Conservation (phyloP, 176 grass and related monocot genomes). For the Triticum turgidum region DNA sequence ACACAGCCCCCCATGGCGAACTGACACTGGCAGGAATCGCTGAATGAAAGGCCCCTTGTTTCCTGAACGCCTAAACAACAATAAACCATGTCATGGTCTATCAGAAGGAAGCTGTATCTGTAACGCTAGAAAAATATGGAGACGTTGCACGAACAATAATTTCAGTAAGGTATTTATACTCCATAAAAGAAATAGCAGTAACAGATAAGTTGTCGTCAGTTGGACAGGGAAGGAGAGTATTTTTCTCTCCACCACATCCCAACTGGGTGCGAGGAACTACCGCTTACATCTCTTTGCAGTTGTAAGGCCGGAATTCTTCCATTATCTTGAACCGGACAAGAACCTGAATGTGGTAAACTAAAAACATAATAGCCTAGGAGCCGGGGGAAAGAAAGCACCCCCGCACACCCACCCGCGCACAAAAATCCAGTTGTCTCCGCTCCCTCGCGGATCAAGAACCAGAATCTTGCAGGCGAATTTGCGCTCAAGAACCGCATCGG, state of each 20-base stretch:
- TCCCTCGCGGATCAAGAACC: background rate
- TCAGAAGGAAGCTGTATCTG: background rate
- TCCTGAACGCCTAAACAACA: background rate
- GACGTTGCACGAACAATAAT: background rate
- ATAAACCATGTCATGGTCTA: slow-evolving; percentile 3
- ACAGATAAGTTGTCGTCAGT: background rate
- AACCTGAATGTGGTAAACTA: background rate
- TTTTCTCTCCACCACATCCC: background rate
- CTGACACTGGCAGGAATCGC: background rate
- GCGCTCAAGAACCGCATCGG: background rate
- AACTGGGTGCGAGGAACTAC: background rate
- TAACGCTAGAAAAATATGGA: background rate
- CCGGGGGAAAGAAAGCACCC: background rate
- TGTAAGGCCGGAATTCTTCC: background rate
- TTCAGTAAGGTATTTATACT: background rate
- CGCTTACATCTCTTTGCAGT: background rate
- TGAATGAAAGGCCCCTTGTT: background rate
- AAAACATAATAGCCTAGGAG: background rate
- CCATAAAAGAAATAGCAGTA: background rate
- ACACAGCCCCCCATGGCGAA: slow-evolving; percentile 45
- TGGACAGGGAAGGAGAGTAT: background rate
- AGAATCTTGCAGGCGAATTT: background rate
- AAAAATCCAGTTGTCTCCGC: background rate
- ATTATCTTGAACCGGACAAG: background rate
- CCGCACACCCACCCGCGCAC: background rate